Conservation (phyloP, 2,329 filamentous ascomycete species). For the Parasarocladium wereldwijsianum region DNA sequence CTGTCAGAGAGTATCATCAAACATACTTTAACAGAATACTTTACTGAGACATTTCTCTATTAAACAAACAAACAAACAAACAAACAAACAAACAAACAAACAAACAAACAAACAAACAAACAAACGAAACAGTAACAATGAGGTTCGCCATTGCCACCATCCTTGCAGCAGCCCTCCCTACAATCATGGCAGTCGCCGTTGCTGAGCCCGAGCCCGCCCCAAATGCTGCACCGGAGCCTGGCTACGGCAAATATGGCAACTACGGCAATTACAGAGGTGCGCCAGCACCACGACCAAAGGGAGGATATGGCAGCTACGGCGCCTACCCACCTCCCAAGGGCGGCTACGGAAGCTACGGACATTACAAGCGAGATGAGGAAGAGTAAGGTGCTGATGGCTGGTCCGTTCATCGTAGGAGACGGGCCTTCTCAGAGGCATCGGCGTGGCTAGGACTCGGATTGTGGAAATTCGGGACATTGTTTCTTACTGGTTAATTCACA, state of each 20-base stretch:
- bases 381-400: too few species aligned
- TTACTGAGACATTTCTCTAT: background rate
- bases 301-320: slow-evolving; percentile 3
- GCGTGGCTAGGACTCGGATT: too few species aligned
- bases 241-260: background rate
- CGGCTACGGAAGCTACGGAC: slow-evolving; percentile 6
- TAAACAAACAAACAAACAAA: background rate
- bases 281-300: too few species aligned
- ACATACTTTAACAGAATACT: background rate
- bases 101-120: too few species aligned
- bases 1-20: background rate
- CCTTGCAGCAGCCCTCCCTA: slow-evolving; percentile 12
- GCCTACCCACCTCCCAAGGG: slow-evolving; percentile 7
- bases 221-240: slow-evolving; percentile 4
- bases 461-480: too few species aligned
- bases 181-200: slow-evolving; percentile 10
- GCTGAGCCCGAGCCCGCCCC: slow-evolving; percentile 8
- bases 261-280: slow-evolving; percentile 7
- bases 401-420: too few species aligned
- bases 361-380: slow-evolving; percentile 6
- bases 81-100: too few species aligned
- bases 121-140: slow-evolving; percentile 13
- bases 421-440: too few species aligned
- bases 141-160: slow-evolving; percentile 14
- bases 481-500: too few species aligned